Evolutionary conservation across 495 filamentous ascomycete species (phyloP), one percentile per base, ranked within the genome.

Genomic region (Aspergillus campestris): DNA sequence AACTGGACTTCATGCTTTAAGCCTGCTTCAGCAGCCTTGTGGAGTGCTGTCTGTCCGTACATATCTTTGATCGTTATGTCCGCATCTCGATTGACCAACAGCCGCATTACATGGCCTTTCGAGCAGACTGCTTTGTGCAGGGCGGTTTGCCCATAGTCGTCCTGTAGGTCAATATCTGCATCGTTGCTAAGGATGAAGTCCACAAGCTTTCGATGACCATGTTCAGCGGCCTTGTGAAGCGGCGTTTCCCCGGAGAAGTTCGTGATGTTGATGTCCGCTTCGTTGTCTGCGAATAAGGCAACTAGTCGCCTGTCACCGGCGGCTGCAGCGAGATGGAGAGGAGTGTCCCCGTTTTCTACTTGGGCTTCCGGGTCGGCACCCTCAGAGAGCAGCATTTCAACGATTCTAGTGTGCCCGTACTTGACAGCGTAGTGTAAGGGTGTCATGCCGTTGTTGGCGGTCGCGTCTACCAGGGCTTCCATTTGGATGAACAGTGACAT

Each of bases 201-300:
- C 27, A 64, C 61, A 43, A 71, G 59, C 8, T 59, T 59, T 12
- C 63, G 42, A 47, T 65, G 50, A 8, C 70, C 70, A 8, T 56
- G 56, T 18, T 55, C 36, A 5, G 64, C 62, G 6, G 72, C 72
- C 36, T 64, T 51, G 27, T 70, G 62, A 30, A 77, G 52, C n/a
- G 69, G 65, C 1, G 64, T 66, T 24, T 62, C 51, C 1, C 63
- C 66, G 10, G 42, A 49, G 10, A 45, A 41, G 38, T 62, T 57
- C 12, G 61, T 49, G 31, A 57, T 56, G 48, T 77, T 64, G 37
- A 74, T 58, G 36, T 74, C 53, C 0, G 65, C 62, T 3, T 62
- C 64, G 13, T 59, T 62, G 3, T 69, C 65, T 34, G 76, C 55
- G 8, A 75, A 45, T 37, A 72, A 27, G 12, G 56, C 51, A 12